These are phyloP conservation scores for Serendipita sp. DNA, from an alignment of 768 basidiomycete genomes.

Conservation along the genomic window DNA sequence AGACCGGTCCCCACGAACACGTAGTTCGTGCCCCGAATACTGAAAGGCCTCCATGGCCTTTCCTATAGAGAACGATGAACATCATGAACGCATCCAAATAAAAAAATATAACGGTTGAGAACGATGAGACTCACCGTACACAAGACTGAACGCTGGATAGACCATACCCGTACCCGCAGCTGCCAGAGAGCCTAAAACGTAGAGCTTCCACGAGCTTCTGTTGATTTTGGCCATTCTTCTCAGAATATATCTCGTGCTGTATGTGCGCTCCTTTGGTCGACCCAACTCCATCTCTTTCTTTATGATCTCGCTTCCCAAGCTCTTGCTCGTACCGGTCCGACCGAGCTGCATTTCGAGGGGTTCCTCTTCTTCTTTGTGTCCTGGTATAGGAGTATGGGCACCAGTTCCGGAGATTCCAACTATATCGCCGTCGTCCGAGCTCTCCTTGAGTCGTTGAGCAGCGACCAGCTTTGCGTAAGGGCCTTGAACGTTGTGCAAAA, in stretches of 20 bases:
- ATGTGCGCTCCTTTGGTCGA: slow-evolving; percentile 24
- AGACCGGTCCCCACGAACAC: slow-evolving; percentile 46
- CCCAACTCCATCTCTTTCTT: slow-evolving; percentile 31
- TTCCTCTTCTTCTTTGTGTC: slow-evolving; percentile 29
- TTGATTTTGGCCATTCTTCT: slow-evolving; percentile 53
- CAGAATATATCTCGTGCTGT: slow-evolving; percentile 46
- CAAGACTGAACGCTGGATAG: slow-evolving; percentile 57
- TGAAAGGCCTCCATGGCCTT: slow-evolving; percentile 16
- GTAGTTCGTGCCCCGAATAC: slow-evolving; percentile 24
- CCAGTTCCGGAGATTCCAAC: no score
- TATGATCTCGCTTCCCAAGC: slow-evolving; percentile 51
- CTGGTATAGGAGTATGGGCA: slow-evolving; percentile 9
- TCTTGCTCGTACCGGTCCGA: slow-evolving; percentile 39
- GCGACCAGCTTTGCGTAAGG: slow-evolving; percentile 56
- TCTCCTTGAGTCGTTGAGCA: slow-evolving; percentile 64
- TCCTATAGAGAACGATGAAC: slow-evolving; percentile 4
- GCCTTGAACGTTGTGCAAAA: slow-evolving; percentile 40
- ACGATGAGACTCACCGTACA: slow-evolving; percentile 29
- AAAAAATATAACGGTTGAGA: no score
- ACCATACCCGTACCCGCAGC: slow-evolving; percentile 45
- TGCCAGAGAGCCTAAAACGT: slow-evolving; percentile 39
- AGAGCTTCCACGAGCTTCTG: slow-evolving; percentile 39
- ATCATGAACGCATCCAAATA: neutral
- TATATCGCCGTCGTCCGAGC: slow-evolving; percentile 21
- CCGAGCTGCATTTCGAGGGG: slow-evolving; percentile 49